Evolutionary conservation across 2,329 filamentous ascomycete genomes (phyloP), one percentile per base, ranked within the genome.

Genomic region (Elsinoe arachidis): DNA sequence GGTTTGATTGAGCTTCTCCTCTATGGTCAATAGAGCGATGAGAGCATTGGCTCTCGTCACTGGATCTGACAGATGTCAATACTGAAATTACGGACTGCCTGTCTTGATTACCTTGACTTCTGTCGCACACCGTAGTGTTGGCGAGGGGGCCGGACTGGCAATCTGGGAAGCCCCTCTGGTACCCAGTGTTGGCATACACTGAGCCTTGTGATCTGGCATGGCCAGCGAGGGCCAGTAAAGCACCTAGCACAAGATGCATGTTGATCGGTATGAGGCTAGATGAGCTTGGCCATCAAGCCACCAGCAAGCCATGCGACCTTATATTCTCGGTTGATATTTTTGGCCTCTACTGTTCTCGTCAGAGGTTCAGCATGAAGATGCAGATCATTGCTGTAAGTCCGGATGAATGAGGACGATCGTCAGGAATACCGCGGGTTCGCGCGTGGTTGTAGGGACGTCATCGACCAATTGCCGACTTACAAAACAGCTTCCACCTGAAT

Each of bases 1-100:
- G 0, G 77, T 80, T 61, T 75, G 74, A 58, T 80, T 80, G 19
- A 83, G 75, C 61, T 82, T 80, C 65, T 83, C 80, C 39, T 74
- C 74, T 10, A 77, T 68, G 2, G 72, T 78, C 62, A 82, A 74
- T 33, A 74, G 69, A 2, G 73, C 72, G 34, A 81, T 71, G 1
- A 82, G 70, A 39, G 77, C 75, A 11, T 67, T 67, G 1, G 75
- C 75, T 41, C 78, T 69, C 26, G 74, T 69, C 7, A 69, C 39
- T 10, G 69, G 67, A 14, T 63, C 58, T 58, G 30, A 61, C 63
- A 2, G 59, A 35, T 46, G 49, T 54, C 23, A 56, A 51, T 14
- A 11, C 12, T 46, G 51, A 30, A 14, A 17, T 26, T 7, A 4
- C 23, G 2, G 15, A 38, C 6, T 19, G 49, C 21, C 7, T 57